Conservation (phyloP, 2,329 filamentous ascomycete genomes). For the Sordariomycetes sp. region DNA sequence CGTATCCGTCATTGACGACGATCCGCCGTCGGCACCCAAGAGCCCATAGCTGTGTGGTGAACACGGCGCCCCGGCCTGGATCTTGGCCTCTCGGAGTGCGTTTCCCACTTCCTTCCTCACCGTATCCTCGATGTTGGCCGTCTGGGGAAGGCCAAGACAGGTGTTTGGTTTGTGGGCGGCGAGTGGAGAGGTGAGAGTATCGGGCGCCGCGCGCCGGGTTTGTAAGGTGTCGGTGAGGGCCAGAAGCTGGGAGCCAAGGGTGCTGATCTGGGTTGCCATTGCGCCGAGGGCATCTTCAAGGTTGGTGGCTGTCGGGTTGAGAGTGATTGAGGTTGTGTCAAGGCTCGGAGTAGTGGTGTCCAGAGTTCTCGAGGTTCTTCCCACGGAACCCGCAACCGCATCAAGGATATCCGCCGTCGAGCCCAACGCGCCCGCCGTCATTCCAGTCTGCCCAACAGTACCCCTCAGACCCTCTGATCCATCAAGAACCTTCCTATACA, state of each 20-base stretch:
- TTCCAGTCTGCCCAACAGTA: background rate
- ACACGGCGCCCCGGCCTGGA: too few relatives aligned
- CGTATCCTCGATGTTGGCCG: too few relatives aligned
- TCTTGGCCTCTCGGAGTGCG: too few relatives aligned
- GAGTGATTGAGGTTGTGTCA: background rate
- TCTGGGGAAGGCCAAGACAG: too few relatives aligned
- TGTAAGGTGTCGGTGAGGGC: conserved; percentile 30
- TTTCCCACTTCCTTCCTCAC: too few relatives aligned
- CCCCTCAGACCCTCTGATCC: background rate
- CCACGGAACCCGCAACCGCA: background rate
- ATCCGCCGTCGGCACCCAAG: too few relatives aligned
- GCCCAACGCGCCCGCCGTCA: background rate
- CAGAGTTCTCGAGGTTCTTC: background rate
- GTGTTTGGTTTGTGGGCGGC: too few relatives aligned
- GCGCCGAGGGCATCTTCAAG: background rate
- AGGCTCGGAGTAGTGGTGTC: background rate
- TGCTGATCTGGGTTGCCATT: background rate
- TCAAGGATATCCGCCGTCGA: background rate
- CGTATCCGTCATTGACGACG: too few relatives aligned
- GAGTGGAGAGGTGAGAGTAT: background rate
- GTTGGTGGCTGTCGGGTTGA: background rate
- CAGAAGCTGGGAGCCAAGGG: conserved; percentile 22
- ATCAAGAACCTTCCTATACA: background rate
- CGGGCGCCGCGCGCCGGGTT: background rate
- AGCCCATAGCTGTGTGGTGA: too few relatives aligned